These are phyloP conservation scores for Rhodotorula babjevae DNA, from an alignment of 768 basidiomycete species.

Conservation along the genomic window DNA sequence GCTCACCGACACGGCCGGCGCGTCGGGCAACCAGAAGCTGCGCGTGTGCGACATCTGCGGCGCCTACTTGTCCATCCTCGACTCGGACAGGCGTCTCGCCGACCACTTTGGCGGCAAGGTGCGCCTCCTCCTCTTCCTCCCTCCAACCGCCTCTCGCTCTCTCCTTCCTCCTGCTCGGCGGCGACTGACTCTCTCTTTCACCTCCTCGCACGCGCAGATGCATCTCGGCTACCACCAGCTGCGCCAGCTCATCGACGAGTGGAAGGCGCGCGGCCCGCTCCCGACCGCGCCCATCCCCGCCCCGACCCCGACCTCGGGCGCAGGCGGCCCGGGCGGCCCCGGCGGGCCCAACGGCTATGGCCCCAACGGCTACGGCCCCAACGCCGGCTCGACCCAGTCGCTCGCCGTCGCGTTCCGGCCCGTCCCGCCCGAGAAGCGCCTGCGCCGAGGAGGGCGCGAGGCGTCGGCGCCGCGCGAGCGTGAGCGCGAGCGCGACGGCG, in stretches of 20 bases:
- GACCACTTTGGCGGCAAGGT: constrained; percentile 99
- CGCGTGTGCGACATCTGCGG: constrained; percentile 99
- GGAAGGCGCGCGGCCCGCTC: constrained; percentile 43
- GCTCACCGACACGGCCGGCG: constrained; percentile 94
- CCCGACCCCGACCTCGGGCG: neutral
- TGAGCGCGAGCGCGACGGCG: neutral
- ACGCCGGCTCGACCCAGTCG: neutral
- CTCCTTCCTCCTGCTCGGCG: neutral
- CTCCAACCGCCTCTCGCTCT: neutral
- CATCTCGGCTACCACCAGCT: constrained; percentile 98
- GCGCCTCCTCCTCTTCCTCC: constrained; percentile 43
- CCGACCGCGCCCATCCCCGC: constrained; percentile 32
- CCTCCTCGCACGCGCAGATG: constrained; percentile 59
- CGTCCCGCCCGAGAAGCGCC: constrained; percentile 44
- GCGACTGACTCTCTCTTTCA: neutral
- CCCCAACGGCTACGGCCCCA: constrained; percentile 4
- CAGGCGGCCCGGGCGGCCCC: neutral
- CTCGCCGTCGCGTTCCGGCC: constrained; percentile 43
- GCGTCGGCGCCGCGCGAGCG: constrained; percentile 9
- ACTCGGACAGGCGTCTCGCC: constrained; percentile 95
- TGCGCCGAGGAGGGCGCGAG: constrained; percentile 45
- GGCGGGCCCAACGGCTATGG: constrained; percentile 7
- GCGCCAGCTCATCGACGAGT: constrained; percentile 84
- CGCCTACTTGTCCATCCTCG: constrained; percentile 95
- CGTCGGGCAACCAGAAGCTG: constrained; percentile 98